Base-by-base conservation (phyloP, 108 stramenopile species). In the Nitzschia sp. region DNA sequence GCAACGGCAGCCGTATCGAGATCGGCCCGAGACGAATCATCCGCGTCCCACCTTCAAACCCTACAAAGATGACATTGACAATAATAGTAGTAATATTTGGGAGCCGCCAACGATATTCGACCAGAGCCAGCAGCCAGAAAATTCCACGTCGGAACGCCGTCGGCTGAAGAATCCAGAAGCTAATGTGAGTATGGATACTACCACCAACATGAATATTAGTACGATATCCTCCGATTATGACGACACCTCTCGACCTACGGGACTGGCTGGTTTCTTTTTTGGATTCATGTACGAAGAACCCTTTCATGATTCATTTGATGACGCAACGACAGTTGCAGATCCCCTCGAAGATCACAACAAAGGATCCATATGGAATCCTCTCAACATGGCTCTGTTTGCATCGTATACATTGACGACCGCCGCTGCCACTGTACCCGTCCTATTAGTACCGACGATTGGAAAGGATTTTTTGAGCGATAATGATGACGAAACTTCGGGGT, bases 381-480 rank as follows among this genome's bases (percentile, higher is more conserved):
- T 90, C n/a, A 93, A 89, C 46, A n/a, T 72, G 53, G 72, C 86
- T n/a, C 66, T 89, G 0, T 88, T 78, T 59, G 71, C 68, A 3
- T 76, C 74, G n/a, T 78, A 81, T 33, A 56, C 68, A 35, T 76
- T 88, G 33, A 68, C 87, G 0, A 71, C 83, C n/a, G 87, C 85
- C 5, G 91, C 88, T 0, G 76, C 83, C 3, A 71, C 82, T 4
- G 74, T 78, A 31, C 85, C 92, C 8, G 61, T 90, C 11, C 78
- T 87, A 19, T 36, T 92, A 18, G 64, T 89, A 36, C 85, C 88
- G 11, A 76, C 79, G 15, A 88, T 93, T 63, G 75, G 89, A 35
- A 61, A 82, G 25, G 70, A 70, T 66, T 67, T 82, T 66, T 65
- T 62, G 42, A 36, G 32, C 51, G 60, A 51, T 49, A 79, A 71